A percentile compares a stretch with the other conserved stretches of the same genome.
Evolutionary conservation across 192 early-diverging fungal genomes (phyloP).

Genomic region (Powellomyces hirtus): DNA sequence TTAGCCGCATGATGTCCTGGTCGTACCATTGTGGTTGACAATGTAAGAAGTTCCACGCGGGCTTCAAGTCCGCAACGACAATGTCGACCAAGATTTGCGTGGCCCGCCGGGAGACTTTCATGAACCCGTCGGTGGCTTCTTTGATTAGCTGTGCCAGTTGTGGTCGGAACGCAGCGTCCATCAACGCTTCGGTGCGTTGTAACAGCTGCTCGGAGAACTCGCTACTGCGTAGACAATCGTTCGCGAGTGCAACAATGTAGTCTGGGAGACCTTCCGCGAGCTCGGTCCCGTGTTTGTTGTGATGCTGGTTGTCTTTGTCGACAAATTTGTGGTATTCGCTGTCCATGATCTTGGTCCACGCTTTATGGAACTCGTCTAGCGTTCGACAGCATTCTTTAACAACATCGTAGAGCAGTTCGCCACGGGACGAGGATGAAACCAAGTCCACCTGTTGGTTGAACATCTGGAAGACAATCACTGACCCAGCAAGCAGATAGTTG

Average conservation of each 20-base stretch:
- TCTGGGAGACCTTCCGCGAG: slow-evolving; percentile 86
- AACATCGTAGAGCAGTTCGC: slow-evolving; percentile 86
- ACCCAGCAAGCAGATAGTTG: slow-evolving; percentile 77
- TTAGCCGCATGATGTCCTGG: slow-evolving; percentile 76
- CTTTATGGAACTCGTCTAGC: slow-evolving; percentile 75
- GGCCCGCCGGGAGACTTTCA: slow-evolving; percentile 77
- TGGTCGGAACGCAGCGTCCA: slow-evolving; percentile 33
- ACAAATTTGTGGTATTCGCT: slow-evolving; percentile 76
- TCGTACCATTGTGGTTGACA: slow-evolving; percentile 85
- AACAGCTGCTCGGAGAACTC: slow-evolving; percentile 86
- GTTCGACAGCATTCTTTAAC: slow-evolving; percentile 67
- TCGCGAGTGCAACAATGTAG: slow-evolving; percentile 93
- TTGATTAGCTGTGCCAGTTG: slow-evolving; percentile 53
- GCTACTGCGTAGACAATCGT: slow-evolving; percentile 88
- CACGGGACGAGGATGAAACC: slow-evolving; percentile 78
- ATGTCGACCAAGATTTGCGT: slow-evolving; percentile 79
- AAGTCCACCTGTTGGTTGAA: slow-evolving; percentile 96
- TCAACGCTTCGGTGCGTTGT: slow-evolving; percentile 45
- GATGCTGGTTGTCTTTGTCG: slow-evolving; percentile 46
- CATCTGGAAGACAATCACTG: slow-evolving; percentile 94
- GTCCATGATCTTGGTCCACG: slow-evolving; percentile 78
- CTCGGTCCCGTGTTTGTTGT: slow-evolving; percentile 47
- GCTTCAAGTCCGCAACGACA: slow-evolving; percentile 76
- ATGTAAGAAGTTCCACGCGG: slow-evolving; percentile 73
- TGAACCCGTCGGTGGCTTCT: slow-evolving; percentile 82